phyloP scores from a whole-genome alignment of 2,329 filamentous ascomycete genomes.

The Leptographium lundbergii region DNA sequence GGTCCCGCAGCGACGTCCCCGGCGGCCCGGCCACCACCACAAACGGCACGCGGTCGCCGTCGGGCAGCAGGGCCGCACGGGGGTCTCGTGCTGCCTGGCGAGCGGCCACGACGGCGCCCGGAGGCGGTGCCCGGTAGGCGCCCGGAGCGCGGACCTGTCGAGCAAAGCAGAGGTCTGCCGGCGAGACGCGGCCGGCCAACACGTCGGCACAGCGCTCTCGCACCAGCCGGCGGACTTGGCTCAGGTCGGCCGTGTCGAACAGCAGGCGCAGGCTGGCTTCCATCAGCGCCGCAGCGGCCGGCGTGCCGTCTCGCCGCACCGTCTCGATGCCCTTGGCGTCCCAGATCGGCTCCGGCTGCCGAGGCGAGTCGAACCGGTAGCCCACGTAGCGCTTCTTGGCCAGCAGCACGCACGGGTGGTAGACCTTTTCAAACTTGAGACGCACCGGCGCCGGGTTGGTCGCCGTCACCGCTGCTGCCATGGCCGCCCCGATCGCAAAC shows the following conservation, averaged over 20 bases:
- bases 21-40: slow-evolving; percentile 85
- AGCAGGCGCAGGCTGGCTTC: slow-evolving; percentile 81
- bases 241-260: slow-evolving; percentile 82
- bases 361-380: slow-evolving; percentile 79
- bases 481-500: slow-evolving; percentile 86
- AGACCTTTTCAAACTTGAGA: slow-evolving; percentile 97
- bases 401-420: slow-evolving; percentile 84
- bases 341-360: slow-evolving; percentile 72
- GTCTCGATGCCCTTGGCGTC: slow-evolving; percentile 99
- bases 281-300: slow-evolving; percentile 92
- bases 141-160: slow-evolving; percentile 70
- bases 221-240: slow-evolving; percentile 66
- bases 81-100: slow-evolving; percentile 78
- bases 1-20: slow-evolving; percentile 72
- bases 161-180: slow-evolving; percentile 95
- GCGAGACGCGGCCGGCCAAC: slow-evolving; percentile 73
- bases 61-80: slow-evolving; percentile 81
- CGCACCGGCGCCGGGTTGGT: slow-evolving; percentile 87
- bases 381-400: slow-evolving; percentile 98
- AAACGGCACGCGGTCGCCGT: slow-evolving; percentile 89
- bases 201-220: slow-evolving; percentile 74
- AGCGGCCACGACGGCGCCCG: slow-evolving; percentile 79
- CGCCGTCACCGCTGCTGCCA: slow-evolving; percentile 73
- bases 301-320: slow-evolving; percentile 85
- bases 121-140: slow-evolving; percentile 71